Evolutionary conservation across 441 rosid species (phyloP).

Genomic region (Erodium moschatum): DNA sequence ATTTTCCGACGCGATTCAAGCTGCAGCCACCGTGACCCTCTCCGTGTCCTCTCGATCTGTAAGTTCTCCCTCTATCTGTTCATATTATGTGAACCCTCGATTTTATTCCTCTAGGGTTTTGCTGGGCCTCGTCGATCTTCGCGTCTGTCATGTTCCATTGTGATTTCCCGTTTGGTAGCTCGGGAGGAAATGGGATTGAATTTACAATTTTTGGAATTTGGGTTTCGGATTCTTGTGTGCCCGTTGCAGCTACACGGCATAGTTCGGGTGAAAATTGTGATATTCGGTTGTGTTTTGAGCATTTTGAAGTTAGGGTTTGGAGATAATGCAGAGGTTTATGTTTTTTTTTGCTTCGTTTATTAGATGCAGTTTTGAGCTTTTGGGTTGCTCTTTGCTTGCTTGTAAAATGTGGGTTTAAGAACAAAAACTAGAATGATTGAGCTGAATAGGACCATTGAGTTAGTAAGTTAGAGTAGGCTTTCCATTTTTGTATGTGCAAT

Average conservation of each 20-base stretch:
- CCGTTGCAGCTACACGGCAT: too few relatives aligned
- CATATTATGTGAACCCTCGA: neutral
- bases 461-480: neutral
- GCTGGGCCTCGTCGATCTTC: slow-evolving; percentile 1
- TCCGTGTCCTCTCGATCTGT: neutral
- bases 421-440: neutral
- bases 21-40: neutral
- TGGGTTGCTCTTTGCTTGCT: neutral
- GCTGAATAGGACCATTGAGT: neutral
- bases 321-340: neutral
- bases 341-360: neutral
- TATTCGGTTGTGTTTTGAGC: neutral
- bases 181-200: neutral
- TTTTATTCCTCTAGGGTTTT: neutral
- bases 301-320: slow-evolving; percentile 3
- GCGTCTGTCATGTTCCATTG: neutral
- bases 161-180: neutral
- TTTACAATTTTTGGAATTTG: neutral
- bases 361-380: neutral
- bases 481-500: neutral
- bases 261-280: neutral
- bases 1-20: neutral
- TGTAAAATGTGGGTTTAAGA: neutral
- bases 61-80: neutral
- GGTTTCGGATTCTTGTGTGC: neutral